phyloP scores from a whole-genome alignment of 2,329 filamentous ascomycete species.

The Delphinella strobiligena region DNA sequence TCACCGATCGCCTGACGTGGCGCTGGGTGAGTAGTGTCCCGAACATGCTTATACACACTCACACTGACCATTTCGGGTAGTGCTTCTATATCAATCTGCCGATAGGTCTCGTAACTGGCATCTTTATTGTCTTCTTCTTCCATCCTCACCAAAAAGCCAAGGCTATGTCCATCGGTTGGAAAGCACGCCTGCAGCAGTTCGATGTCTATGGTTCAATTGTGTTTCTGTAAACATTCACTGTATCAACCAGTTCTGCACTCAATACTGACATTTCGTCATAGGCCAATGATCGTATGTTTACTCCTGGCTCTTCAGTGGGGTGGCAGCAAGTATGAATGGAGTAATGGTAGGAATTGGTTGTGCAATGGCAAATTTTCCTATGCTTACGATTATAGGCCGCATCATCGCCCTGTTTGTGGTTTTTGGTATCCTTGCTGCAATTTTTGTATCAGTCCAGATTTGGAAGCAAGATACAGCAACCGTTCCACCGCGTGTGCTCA shows the following conservation, averaged over 20 bases:
- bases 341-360: constrained; percentile 20
- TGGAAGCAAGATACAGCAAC: constrained; percentile 31
- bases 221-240: too few species aligned
- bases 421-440: constrained; percentile 27
- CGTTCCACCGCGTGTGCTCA: constrained; percentile 34
- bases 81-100: constrained; percentile 45
- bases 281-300: constrained; percentile 36
- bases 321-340: constrained; percentile 35
- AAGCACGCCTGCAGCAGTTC: constrained; percentile 30
- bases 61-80: constrained; percentile 18
- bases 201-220: constrained; percentile 34
- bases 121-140: constrained; percentile 24
- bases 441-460: constrained; percentile 30
- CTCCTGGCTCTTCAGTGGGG: constrained; percentile 40
- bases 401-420: constrained; percentile 37
- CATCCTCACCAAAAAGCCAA: constrained; percentile 22
- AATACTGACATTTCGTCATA: too few species aligned
- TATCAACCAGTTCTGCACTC: too few species aligned
- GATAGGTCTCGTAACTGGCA: constrained; percentile 31
- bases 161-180: constrained; percentile 22
- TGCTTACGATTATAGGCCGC: too few species aligned
- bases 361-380: too few species aligned
- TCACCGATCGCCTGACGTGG: constrained; percentile 33
- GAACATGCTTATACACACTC: too few species aligned
- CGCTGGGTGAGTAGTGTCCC: constrained; percentile 22